Conservation (phyloP, 1,284 basidiomycete species). For the Ustilago esculenta region DNA sequence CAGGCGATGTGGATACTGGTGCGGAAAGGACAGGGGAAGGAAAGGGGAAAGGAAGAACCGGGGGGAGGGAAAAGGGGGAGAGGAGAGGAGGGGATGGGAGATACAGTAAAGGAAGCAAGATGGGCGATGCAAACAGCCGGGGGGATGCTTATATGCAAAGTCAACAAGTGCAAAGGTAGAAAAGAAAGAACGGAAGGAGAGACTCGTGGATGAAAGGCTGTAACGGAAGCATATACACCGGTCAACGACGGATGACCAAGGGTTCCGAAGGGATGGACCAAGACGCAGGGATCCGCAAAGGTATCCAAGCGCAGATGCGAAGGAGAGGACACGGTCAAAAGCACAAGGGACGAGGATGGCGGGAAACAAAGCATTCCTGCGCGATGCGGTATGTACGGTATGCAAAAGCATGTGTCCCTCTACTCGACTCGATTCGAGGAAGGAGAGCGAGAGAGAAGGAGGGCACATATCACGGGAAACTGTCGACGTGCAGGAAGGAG, state of each 20-base stretch:
- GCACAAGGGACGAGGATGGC: too few species aligned
- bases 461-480: not conserved
- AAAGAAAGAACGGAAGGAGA: too few species aligned
- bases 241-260: not conserved
- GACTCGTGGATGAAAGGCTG: too few species aligned
- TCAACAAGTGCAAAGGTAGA: not conserved
- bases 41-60: not conserved
- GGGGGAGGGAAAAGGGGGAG: not conserved
- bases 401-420: not conserved
- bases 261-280: not conserved
- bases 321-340: not conserved
- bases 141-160: constrained; percentile 2
- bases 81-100: not conserved
- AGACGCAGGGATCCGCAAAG: not conserved
- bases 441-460: not conserved
- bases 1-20: not conserved
- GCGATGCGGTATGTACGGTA: not conserved
- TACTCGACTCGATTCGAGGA: not conserved
- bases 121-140: not conserved
- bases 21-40: not conserved
- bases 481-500: not conserved
- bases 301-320: not conserved
- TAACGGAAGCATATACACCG: not conserved
- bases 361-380: constrained; percentile 16
- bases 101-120: not conserved